Percentiles rank a stretch among this genome's conserved stretches.
Conservation (phyloP, 2,329 filamentous ascomycete genomes). For the Xylaria sp. region DNA sequence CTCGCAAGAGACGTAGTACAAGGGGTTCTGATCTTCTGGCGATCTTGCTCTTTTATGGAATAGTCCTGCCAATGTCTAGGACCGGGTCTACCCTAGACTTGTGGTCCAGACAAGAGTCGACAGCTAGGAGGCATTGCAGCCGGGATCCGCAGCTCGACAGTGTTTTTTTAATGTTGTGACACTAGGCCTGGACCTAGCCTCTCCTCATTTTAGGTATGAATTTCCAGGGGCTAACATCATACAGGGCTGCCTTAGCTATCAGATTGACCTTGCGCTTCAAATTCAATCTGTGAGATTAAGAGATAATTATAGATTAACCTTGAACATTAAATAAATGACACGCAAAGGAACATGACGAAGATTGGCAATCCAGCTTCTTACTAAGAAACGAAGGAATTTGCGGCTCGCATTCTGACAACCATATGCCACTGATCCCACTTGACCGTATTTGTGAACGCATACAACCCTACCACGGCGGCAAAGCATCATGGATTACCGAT, state of each 20-base stretch:
- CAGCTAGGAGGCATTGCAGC: not conserved
- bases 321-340: not conserved
- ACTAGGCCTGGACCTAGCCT: not conserved
- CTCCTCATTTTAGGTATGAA: not conserved
- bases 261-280: not conserved
- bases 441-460: not conserved
- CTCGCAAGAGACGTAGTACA: not conserved
- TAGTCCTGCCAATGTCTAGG: constrained; percentile 6
- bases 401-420: not conserved
- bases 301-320: not conserved
- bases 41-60: constrained; percentile 7
- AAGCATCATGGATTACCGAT: not conserved
- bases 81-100: constrained; percentile 4
- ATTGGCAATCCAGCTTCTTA: not conserved
- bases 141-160: not conserved
- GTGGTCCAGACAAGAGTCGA: constrained; percentile 6
- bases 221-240: not conserved
- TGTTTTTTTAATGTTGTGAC: not conserved
- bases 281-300: not conserved
- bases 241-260: not conserved
- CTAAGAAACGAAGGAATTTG: not conserved
- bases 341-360: not conserved
- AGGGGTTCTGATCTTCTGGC: not conserved
- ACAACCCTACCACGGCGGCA: not conserved
- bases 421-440: not conserved